phyloP scores from a whole-genome alignment of 371 early-diverging fungal species.

The Chytridiales sp. region DNA sequence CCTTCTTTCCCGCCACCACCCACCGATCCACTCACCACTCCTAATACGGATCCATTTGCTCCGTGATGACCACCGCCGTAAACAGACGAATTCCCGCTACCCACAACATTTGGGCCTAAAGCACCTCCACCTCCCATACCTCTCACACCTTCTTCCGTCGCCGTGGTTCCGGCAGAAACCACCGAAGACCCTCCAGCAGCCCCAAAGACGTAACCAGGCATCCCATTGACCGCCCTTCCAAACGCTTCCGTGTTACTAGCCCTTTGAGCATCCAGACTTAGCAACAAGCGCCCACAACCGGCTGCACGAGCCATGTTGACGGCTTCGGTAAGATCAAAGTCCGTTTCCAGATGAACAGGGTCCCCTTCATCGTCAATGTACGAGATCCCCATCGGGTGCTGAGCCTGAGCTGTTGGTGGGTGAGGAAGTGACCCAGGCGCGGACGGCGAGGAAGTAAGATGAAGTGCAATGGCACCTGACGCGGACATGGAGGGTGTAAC shows the following conservation, averaged over 20 bases:
- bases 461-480: too few species aligned
- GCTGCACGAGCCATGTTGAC: constrained; percentile 72
- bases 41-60: constrained; percentile 1
- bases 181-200: constrained; percentile 11
- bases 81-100: not conserved
- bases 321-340: constrained; percentile 78
- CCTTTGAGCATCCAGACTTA: constrained; percentile 50
- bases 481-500: too few species aligned
- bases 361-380: constrained; percentile 90
- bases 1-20: not conserved
- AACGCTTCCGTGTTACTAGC: too few species aligned
- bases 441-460: too few species aligned
- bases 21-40: not conserved
- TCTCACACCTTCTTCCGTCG: not conserved
- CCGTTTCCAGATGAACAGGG: constrained; percentile 69
- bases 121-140: not conserved
- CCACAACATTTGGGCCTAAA: constrained; percentile 1
- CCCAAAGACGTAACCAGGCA: constrained; percentile 5
- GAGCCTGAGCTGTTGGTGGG: not conserved
- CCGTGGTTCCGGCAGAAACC: not conserved
- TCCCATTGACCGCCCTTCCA: too few species aligned
- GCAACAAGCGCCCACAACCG: constrained; percentile 71
- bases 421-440: too few species aligned
- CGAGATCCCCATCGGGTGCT: not conserved
- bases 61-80: not conserved